Evolutionary conservation across 164 flowering plant genomes (phyloP).

Genomic region (Magnolia changhungtana): DNA sequence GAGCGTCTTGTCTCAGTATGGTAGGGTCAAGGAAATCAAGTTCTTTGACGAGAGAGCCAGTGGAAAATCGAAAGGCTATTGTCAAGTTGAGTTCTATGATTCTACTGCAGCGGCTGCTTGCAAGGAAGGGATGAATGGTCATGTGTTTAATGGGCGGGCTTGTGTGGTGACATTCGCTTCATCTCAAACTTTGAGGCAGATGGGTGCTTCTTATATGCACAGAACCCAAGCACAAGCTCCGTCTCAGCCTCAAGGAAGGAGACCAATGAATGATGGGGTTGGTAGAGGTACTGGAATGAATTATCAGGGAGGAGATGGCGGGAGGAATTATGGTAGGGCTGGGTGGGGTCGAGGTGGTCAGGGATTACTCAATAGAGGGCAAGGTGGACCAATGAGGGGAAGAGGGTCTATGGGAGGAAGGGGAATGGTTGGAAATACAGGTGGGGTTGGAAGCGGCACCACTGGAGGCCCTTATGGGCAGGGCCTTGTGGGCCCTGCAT

Average conservation of each 20-base stretch:
- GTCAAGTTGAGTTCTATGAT: slow-evolving; percentile 74
- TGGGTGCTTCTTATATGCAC: slow-evolving; percentile 52
- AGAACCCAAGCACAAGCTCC: slow-evolving; percentile 50
- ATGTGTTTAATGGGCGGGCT: slow-evolving; percentile 59
- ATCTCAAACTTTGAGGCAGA: slow-evolving; percentile 58
- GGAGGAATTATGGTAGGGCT: slow-evolving; percentile 49
- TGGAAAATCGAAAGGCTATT: slow-evolving; percentile 77
- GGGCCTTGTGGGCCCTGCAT: slow-evolving; percentile 54
- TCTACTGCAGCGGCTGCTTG: slow-evolving; percentile 55
- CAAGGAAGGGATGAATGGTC: slow-evolving; percentile 69
- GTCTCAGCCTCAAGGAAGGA: slow-evolving; percentile 48
- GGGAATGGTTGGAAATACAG: slow-evolving; percentile 35
- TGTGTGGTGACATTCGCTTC: slow-evolving; percentile 77
- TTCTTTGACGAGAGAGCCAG: slow-evolving; percentile 76
- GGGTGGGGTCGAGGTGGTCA: slow-evolving; percentile 65
- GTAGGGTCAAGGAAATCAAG: slow-evolving; percentile 63
- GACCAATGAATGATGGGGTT: slow-evolving; percentile 44
- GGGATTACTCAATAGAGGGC: slow-evolving; percentile 43
- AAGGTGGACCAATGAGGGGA: slow-evolving; percentile 50
- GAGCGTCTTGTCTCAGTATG: slow-evolving; percentile 50
- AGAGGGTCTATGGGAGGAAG: slow-evolving; percentile 52
- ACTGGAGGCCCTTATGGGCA: slow-evolving; percentile 49
- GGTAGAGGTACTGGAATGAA: slow-evolving; percentile 55
- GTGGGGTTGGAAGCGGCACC: slow-evolving; percentile 39
- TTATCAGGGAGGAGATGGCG: slow-evolving; percentile 47